Evolutionary conservation across 2,329 filamentous ascomycete species (phyloP), one percentile per base, ranked within the genome.

Genomic region (Fusarium scirpi): DNA sequence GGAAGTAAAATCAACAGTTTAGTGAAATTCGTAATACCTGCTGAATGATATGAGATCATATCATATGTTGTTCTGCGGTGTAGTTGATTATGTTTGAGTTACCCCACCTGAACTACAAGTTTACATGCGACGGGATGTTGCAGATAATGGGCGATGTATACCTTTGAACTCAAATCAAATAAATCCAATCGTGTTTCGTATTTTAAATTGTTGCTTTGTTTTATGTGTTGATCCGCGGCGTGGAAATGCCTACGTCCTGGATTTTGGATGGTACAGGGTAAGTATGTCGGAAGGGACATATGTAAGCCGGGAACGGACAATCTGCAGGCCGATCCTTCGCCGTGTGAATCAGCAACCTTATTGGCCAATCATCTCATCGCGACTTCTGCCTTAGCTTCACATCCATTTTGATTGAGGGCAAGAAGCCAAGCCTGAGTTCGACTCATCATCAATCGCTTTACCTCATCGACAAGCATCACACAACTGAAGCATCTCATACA

Each of bases 281-380:
- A 22, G 15, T 9, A 6, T 1, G 11, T n/a, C 5, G 22, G 15
- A 25, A 44, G 41, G 32, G 45, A 49, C 41, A 44, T 20, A 46
- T 51, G 51, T 49, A 18, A 47, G 20, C 53, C 68, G 72, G 72
- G 58, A 67, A 54, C 72, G 72, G 72, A 74, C 65, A 74, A 74
- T 74, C 66, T 65, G 54, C 52, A 51, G 25, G 51, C 72, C 72
- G 65, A 55, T 54, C 43, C 12, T 29, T 58, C 54, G 25, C 20
- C 10, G 43, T 44, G 25, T 34, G 46, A 54, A 47, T 47, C 54
- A 24, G 51, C 49, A 27, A 58, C 63, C 60, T 74, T 47, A 74
- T 74, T 74, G 72, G 72, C 46, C 44, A 56, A 58, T 68, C 62
- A 62, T 62, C 59, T 65, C 72, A 70, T 72, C 68, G 61, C 61